These are phyloP conservation scores for Lichtheimia ornata DNA, from an alignment of 371 early-diverging fungal species.

Conservation along the genomic window DNA sequence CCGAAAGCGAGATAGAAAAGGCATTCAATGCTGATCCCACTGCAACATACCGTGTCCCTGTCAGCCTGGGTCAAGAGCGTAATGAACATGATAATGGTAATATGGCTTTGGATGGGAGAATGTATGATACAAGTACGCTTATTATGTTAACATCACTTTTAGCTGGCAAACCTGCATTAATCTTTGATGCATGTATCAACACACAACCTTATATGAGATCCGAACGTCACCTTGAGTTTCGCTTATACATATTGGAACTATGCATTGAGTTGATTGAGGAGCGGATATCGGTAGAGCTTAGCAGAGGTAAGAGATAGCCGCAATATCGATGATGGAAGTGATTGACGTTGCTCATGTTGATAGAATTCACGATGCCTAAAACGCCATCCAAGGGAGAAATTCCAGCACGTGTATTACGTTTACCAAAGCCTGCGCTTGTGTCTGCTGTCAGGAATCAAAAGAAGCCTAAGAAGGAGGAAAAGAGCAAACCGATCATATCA, in stretches of 20 bases:
- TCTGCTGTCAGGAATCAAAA: constrained; percentile 24
- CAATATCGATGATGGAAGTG: not conserved
- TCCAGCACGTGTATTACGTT: constrained; percentile 54
- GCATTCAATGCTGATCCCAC: constrained; percentile 64
- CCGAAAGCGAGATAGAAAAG: constrained; percentile 64
- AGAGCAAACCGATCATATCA: constrained; percentile 5
- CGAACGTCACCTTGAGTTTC: constrained; percentile 58
- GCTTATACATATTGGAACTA: constrained; percentile 67
- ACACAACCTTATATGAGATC: constrained; percentile 57
- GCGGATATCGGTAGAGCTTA: constrained; percentile 44
- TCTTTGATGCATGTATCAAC: constrained; percentile 74
- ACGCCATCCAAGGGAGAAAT: constrained; percentile 62
- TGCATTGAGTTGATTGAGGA: constrained; percentile 71
- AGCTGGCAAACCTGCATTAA: constrained; percentile 51
- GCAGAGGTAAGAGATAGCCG: constrained; percentile 40
- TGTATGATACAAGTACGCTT: not conserved
- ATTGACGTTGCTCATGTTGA: not conserved
- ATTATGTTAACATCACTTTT: not conserved
- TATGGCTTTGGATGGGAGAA: not conserved
- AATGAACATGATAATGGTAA: constrained; percentile 18
- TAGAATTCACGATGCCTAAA: constrained; percentile 67
- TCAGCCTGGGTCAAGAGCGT: constrained; percentile 55
- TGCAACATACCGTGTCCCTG: constrained; percentile 66
- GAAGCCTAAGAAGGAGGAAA: constrained; percentile 6
- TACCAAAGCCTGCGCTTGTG: constrained; percentile 59